These are phyloP conservation scores for Skeletonema grethae DNA, from an alignment of 108 stramenopile genomes.

Conservation along the genomic window DNA sequence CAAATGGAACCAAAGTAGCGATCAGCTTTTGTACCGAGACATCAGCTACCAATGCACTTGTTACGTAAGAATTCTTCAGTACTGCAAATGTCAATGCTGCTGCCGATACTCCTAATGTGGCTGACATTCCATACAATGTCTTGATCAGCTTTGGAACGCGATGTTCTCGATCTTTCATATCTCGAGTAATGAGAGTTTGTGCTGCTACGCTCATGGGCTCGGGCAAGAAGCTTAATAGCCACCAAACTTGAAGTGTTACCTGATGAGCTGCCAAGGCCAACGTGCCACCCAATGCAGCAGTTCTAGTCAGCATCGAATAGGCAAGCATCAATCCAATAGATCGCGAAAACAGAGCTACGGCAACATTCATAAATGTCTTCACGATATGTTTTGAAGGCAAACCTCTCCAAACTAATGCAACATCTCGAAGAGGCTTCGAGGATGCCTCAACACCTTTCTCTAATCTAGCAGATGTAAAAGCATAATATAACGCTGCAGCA, in stretches of 20 bases:
- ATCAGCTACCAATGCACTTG: slow-evolving; percentile 37
- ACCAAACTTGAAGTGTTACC: slow-evolving; percentile 47
- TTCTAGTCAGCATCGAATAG: slow-evolving; percentile 35
- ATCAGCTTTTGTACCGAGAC: slow-evolving; percentile 27
- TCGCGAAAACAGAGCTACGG: slow-evolving; percentile 24
- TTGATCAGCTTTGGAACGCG: slow-evolving; percentile 37
- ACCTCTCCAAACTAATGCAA: slow-evolving; percentile 40
- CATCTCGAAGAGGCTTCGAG: slow-evolving; percentile 29
- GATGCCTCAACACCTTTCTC: slow-evolving; percentile 27
- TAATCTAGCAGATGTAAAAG: slow-evolving; percentile 28
- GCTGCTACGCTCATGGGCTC: slow-evolving; percentile 37
- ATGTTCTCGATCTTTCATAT: slow-evolving; percentile 21
- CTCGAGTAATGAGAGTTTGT: slow-evolving; percentile 41
- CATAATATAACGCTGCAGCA: slow-evolving; percentile 40
- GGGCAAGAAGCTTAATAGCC: slow-evolving; percentile 36
- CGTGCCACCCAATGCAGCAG: slow-evolving; percentile 42
- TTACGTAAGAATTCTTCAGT: slow-evolving; percentile 15
- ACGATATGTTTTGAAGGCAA: slow-evolving; percentile 28
- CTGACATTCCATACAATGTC: slow-evolving; percentile 28
- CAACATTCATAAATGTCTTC: slow-evolving; percentile 36
- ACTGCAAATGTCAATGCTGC: slow-evolving; percentile 19
- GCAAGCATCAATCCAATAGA: slow-evolving; percentile 43
- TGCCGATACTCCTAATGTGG: slow-evolving; percentile 13
- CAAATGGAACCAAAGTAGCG: slow-evolving; percentile 23
- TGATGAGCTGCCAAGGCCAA: slow-evolving; percentile 54